phyloP scores from a whole-genome alignment of 1,284 basidiomycete genomes.

The Golubevia sp. region DNA sequence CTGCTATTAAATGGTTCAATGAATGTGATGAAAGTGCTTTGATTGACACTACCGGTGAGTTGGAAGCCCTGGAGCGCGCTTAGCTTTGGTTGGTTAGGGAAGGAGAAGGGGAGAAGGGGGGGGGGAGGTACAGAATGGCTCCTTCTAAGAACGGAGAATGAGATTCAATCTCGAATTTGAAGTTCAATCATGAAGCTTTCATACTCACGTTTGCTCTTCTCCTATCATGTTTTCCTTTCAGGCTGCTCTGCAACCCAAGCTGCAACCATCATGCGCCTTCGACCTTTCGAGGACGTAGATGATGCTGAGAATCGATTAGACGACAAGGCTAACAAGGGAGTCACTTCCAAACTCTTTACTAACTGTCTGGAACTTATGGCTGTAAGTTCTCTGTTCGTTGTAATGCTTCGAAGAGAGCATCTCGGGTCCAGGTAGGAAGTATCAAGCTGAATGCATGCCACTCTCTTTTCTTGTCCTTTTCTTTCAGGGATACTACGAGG shows the following conservation, averaged over 20 bases:
- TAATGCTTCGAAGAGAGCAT: neutral
- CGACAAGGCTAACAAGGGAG: constrained; percentile 84
- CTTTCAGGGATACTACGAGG: constrained; percentile 73
- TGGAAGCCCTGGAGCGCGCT: neutral
- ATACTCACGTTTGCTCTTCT: neutral
- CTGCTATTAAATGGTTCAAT: constrained; percentile 77
- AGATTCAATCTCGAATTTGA: constrained; percentile 1
- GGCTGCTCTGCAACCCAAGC: constrained; percentile 80
- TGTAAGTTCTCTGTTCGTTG: constrained; percentile 50
- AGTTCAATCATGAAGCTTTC: neutral
- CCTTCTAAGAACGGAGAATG: neutral
- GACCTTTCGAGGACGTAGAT: constrained; percentile 79
- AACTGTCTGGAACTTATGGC: constrained; percentile 85
- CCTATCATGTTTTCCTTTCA: too few relatives aligned
- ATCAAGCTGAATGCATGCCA: too few relatives aligned
- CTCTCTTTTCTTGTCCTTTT: neutral
- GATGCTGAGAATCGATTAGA: constrained; percentile 69
- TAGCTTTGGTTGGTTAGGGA: neutral
- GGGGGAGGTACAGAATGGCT: neutral
- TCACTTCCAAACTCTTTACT: constrained; percentile 86
- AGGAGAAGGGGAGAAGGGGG: too few relatives aligned
- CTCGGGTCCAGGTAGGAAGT: too few relatives aligned
- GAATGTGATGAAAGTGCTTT: constrained; percentile 73
- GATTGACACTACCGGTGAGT: constrained; percentile 84
- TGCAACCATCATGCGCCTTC: constrained; percentile 74